Percentiles rank a stretch among this genome's conserved stretches.
phyloP scores from a whole-genome alignment of 495 filamentous ascomycete species.

The Aspergillus homomorphus region DNA sequence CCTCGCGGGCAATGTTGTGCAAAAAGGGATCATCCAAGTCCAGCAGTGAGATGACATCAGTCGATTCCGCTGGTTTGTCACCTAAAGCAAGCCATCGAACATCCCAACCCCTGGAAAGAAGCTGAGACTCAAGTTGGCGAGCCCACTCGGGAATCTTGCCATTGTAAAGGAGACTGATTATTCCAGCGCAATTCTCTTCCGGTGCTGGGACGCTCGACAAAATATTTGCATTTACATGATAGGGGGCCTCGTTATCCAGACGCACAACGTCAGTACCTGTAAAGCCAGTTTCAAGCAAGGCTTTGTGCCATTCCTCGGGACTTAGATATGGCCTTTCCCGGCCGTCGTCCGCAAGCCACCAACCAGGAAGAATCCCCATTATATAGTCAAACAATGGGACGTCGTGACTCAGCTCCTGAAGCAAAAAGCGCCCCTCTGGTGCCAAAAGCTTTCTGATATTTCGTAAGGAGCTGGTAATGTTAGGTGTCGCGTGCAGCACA shows the following conservation, averaged over 20 bases:
- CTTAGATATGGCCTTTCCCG: constrained; percentile 25
- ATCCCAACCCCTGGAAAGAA: background rate
- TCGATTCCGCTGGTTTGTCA: background rate
- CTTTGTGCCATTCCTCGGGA: constrained; percentile 27
- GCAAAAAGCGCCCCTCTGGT: constrained; percentile 26
- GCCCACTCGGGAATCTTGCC: background rate
- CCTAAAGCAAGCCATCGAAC: background rate
- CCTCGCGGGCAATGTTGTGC: background rate
- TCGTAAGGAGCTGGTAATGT: background rate
- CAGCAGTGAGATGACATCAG: background rate
- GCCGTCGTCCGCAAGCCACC: constrained; percentile 36
- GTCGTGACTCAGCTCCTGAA: constrained; percentile 23
- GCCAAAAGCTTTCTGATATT: constrained; percentile 7
- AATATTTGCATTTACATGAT: background rate
- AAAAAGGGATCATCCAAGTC: background rate
- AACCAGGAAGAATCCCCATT: constrained; percentile 26
- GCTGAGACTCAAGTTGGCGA: background rate
- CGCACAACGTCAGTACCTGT: constrained; percentile 22
- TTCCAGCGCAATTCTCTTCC: too few species aligned
- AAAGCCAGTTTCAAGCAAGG: constrained; percentile 31
- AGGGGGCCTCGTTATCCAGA: background rate
- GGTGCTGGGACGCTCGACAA: background rate
- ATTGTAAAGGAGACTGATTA: background rate
- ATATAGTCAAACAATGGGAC: constrained; percentile 7
- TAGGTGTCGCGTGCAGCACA: constrained; percentile 16